Conservation (phyloP, 108 stramenopile species). For the Skeletonema grethae region DNA sequence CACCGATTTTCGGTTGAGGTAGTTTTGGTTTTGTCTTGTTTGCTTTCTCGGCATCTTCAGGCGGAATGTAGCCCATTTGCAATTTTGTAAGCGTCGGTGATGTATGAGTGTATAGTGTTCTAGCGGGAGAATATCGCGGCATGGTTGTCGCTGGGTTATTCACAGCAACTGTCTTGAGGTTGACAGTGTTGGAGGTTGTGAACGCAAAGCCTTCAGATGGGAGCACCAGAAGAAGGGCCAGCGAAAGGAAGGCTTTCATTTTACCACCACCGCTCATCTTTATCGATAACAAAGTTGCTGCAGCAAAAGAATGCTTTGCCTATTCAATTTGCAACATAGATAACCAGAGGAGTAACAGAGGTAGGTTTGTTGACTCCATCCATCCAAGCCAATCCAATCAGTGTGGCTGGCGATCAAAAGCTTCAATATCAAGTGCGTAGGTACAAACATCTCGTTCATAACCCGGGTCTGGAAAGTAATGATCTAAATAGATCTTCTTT, state of each 20-base stretch:
- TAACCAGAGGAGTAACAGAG: too few species aligned
- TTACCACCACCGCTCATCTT: neutral
- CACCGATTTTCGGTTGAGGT: conserved; percentile 65
- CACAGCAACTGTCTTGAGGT: neutral
- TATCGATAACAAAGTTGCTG: neutral
- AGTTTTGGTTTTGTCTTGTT: conserved; percentile 25
- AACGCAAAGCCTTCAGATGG: neutral
- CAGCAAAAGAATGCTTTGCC: too few species aligned
- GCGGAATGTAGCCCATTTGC: conserved; percentile 25
- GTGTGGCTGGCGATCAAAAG: too few species aligned
- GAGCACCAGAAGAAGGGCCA: neutral
- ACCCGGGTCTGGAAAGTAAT: too few species aligned
- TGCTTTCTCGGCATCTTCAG: conserved; percentile 21
- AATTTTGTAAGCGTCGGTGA: neutral
- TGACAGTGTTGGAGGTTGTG: neutral
- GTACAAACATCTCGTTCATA: too few species aligned
- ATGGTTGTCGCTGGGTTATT: conserved; percentile 1
- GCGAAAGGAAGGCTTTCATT: neutral
- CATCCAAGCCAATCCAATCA: too few species aligned
- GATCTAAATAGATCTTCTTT: too few species aligned
- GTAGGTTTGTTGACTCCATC: too few species aligned
- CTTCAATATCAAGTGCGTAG: too few species aligned
- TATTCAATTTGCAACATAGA: too few species aligned
- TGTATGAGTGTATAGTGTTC: neutral
- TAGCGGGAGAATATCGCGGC: neutral